Evolutionary conservation across 208 protist species (phyloP).

Genomic region (Leishmania tarentolae): DNA sequence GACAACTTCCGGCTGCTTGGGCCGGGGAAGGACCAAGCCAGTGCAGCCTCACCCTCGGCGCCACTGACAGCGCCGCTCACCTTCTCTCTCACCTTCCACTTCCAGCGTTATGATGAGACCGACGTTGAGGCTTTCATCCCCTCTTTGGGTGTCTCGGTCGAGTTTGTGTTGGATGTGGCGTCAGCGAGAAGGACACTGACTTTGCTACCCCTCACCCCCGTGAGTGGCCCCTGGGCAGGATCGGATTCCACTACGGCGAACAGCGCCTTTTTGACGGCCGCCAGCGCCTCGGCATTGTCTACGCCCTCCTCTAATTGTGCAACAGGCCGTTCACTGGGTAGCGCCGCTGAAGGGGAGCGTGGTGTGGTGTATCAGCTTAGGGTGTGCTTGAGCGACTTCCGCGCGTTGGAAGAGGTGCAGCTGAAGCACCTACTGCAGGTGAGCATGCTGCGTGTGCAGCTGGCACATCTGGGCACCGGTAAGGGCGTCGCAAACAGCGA

Average conservation of each 20-base stretch:
- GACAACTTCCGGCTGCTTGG: background rate
- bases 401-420: slow-evolving; percentile 15
- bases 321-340: background rate
- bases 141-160: slow-evolving; percentile 8
- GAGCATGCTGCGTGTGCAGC: slow-evolving; percentile 39
- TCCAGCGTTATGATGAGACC: background rate
- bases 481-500: background rate
- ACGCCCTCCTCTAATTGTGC: background rate
- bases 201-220: background rate
- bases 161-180: slow-evolving; percentile 61
- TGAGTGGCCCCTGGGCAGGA: background rate
- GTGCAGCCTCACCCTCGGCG: background rate
- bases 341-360: background rate
- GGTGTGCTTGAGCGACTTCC: slow-evolving; percentile 11
- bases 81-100: slow-evolving; percentile 2
- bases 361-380: slow-evolving; percentile 7
- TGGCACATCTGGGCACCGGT: slow-evolving; percentile 10
- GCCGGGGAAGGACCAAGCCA: background rate
- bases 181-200: slow-evolving; percentile 21
- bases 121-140: background rate
- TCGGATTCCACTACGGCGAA: background rate
- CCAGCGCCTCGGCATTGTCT: background rate
- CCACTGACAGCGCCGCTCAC: slow-evolving; percentile 8
- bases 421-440: slow-evolving; percentile 66
- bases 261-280: background rate